Base-by-base conservation (phyloP, 108 stramenopile genomes). In the Parmales sp. region DNA sequence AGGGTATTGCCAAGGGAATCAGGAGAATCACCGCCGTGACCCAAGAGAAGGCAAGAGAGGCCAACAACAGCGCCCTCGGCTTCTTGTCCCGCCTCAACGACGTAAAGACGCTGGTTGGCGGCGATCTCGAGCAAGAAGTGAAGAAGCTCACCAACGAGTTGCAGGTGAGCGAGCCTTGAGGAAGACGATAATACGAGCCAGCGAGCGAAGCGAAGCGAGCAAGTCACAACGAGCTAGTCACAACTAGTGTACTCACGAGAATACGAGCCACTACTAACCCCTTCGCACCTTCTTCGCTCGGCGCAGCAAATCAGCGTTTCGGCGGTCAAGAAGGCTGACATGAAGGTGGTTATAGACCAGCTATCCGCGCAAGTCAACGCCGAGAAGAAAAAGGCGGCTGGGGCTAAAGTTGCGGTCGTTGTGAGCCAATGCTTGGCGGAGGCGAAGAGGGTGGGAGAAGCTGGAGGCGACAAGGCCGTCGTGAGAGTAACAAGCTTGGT, bases 1-100 rank as follows among this genome's bases (percentile, higher is more conserved):
- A 84, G 38, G 94, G 93, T 41, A 95, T 98, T 73, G 95, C 96
- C 43, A 99, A 99, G 85, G 98, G 98, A 19, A 89, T 99, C 34
- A 90, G 98, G 45, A 90, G 98, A 39, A 91, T 99, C 66, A 78
- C 90, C 5, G 94, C 80, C 43, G 90, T 96, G 18, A 99, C 97
- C 4, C 77, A 78, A 65, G 90, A 85, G 38, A 85, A 84, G 69
- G 96, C 96, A 7, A 79, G 81, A 49, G 72, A 78, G 51, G 95
- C 95, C 13, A 81, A 83, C 19, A 86, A 79, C 22, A 69, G 70
- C 37, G 95, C 92, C 44, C 73, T 79, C 11, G 87, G 73, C 29
- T 87, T 96, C 46, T 84, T 76, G 38, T 72, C 63, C 31, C 88
- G 87, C 70, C 67, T 79, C 9, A 66, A 67, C 22, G 77, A 79